These are phyloP conservation scores for Pezicula carpinea DNA, from an alignment of 2,329 filamentous ascomycete species.

Conservation along the genomic window DNA sequence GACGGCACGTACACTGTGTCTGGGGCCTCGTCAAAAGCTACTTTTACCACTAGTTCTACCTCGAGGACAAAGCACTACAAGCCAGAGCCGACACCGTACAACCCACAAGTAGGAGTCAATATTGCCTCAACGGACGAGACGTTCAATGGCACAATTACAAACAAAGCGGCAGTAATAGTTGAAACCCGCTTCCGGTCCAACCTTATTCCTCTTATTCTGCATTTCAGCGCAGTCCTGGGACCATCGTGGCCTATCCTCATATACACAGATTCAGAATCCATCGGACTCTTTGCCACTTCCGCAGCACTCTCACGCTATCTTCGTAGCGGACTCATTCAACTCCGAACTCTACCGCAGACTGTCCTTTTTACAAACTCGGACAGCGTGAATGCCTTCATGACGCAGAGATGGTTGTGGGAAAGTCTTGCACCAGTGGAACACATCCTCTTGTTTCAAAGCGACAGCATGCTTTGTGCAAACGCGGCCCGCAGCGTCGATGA, in stretches of 20 bases:
- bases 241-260: slow-evolving; percentile 40
- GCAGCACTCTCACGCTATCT: slow-evolving; percentile 34
- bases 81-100: background rate
- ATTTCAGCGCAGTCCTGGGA: slow-evolving; percentile 36
- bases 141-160: slow-evolving; percentile 19
- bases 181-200: slow-evolving; percentile 31
- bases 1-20: too few species aligned
- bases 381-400: slow-evolving; percentile 26
- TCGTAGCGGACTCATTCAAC: slow-evolving; percentile 28
- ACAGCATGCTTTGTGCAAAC: slow-evolving; percentile 31
- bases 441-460: slow-evolving; percentile 31
- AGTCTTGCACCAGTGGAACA: slow-evolving; percentile 28
- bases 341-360: slow-evolving; percentile 33
- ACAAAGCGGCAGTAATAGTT: slow-evolving; percentile 33
- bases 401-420: slow-evolving; percentile 30
- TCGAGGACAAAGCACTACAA: background rate
- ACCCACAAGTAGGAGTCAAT: background rate
- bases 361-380: slow-evolving; percentile 30
- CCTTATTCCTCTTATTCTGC: slow-evolving; percentile 34
- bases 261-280: slow-evolving; percentile 32
- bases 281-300: slow-evolving; percentile 25
- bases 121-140: slow-evolving; percentile 4
- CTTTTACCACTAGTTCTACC: background rate
- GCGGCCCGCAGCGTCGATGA: slow-evolving; percentile 29
- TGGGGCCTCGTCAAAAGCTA: slow-evolving; percentile 1